A percentile compares a stretch with the other conserved stretches of the same genome.
Evolutionary conservation across 139 green algal genomes (phyloP).

Genomic region (Closterium sp.): DNA sequence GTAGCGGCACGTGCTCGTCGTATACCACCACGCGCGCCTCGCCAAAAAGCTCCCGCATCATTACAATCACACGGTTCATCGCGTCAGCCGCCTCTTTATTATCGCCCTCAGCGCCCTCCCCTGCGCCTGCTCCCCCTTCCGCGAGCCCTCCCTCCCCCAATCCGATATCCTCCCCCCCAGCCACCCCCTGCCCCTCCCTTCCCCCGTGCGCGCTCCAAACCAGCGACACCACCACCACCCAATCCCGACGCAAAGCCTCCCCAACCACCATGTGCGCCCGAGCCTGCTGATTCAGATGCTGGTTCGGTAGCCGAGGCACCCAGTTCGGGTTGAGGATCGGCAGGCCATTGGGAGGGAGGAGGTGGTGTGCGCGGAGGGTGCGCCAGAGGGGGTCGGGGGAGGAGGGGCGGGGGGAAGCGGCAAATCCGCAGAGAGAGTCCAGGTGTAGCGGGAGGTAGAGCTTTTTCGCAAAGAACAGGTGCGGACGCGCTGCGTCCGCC

Average conservation of each 20-base stretch:
- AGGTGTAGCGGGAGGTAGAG: not conserved
- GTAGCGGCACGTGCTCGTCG: not conserved
- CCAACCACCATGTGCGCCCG: not conserved
- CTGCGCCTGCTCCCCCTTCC: not conserved
- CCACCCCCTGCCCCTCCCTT: not conserved
- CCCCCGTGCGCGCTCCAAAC: not conserved
- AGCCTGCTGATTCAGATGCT: not conserved
- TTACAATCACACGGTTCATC: not conserved
- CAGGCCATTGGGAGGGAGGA: not conserved
- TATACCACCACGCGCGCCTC: not conserved
- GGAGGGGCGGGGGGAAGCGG: not conserved
- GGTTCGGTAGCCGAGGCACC: not conserved
- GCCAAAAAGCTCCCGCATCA: not conserved
- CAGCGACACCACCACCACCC: not conserved
- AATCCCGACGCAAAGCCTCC: not conserved
- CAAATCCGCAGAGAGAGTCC: not conserved
- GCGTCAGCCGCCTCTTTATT: not conserved
- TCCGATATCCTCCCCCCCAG: not conserved
- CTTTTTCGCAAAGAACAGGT: not conserved
- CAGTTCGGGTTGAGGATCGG: not conserved
- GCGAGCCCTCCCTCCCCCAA: not conserved
- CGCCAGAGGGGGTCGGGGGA: not conserved
- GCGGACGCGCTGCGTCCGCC: too few relatives aligned
- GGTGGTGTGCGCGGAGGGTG: not conserved
- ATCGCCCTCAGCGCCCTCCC: not conserved